phyloP scores from a whole-genome alignment of 768 basidiomycete species.

The Lentinula detonsa region DNA sequence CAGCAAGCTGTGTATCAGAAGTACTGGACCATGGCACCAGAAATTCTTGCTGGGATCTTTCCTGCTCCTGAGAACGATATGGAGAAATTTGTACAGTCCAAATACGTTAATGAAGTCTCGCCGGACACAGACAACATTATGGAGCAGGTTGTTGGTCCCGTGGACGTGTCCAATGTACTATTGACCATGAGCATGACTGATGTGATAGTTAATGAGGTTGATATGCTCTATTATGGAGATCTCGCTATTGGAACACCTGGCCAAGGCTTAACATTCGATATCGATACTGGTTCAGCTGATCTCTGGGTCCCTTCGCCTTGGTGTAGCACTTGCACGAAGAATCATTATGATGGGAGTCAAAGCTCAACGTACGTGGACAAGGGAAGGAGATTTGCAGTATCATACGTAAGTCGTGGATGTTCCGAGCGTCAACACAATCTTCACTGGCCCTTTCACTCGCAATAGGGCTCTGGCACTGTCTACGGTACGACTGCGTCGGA shows the following conservation, averaged over 20 bases:
- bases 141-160: conserved; percentile 15
- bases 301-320: conserved; percentile 49
- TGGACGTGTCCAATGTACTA: conserved; percentile 1
- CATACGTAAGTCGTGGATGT: conserved; percentile 32
- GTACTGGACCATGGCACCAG: background rate
- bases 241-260: conserved; percentile 48
- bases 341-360: conserved; percentile 27
- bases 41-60: background rate
- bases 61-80: background rate
- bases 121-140: conserved; percentile 3
- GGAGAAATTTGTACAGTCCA: background rate
- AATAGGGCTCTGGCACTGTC: conserved; percentile 49
- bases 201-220: conserved; percentile 5
- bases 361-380: conserved; percentile 37
- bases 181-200: conserved; percentile 6
- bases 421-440: background rate
- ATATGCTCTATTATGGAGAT: conserved; percentile 40
- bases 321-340: conserved; percentile 24
- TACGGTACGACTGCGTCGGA: conserved; percentile 45
- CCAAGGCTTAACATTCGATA: conserved; percentile 48
- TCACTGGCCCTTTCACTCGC: background rate
- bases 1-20: background rate
- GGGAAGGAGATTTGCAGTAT: conserved; percentile 26
- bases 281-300: conserved; percentile 68
- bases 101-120: background rate